Conservation (phyloP, 208 protist genomes). For the Crithidia mellificae region DNA sequence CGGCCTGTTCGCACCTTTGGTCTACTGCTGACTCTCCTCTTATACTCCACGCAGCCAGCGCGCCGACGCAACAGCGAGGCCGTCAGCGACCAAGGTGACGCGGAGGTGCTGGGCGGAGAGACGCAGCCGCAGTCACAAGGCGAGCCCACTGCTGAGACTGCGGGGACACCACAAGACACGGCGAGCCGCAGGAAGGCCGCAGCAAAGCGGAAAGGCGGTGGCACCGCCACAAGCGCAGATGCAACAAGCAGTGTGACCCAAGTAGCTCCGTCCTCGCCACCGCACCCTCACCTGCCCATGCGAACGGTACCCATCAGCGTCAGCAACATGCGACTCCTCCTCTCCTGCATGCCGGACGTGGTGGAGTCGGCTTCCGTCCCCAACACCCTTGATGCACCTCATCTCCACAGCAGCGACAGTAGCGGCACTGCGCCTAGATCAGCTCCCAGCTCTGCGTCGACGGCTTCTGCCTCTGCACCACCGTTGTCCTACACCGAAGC, state of each 20-base stretch:
- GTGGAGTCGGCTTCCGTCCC: too few species aligned
- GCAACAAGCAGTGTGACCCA: neutral
- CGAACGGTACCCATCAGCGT: conserved; percentile 25
- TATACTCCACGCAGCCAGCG: conserved; percentile 68
- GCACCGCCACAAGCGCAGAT: neutral
- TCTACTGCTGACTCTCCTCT: conserved; percentile 56
- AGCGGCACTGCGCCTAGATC: too few species aligned
- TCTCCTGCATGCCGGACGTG: conserved; percentile 8
- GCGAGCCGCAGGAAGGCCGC: too few species aligned
- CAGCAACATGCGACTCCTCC: conserved; percentile 27
- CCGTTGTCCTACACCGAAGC: conserved; percentile 30
- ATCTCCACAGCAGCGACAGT: neutral
- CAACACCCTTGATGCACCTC: too few species aligned
- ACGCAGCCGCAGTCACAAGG: neutral
- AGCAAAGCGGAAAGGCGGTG: too few species aligned
- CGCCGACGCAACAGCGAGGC: conserved; percentile 1
- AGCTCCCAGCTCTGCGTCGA: too few species aligned
- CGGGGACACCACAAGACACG: too few species aligned
- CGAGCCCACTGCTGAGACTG: too few species aligned
- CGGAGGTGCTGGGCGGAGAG: neutral
- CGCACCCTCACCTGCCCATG: conserved; percentile 11
- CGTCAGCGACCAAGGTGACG: neutral
- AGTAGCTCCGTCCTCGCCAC: conserved; percentile 8
- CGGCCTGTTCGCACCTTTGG: conserved; percentile 62
- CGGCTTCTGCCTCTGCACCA: too few species aligned